Conservation (phyloP, 140 eudicot species). For the Ambrosia hybrid region DNA sequence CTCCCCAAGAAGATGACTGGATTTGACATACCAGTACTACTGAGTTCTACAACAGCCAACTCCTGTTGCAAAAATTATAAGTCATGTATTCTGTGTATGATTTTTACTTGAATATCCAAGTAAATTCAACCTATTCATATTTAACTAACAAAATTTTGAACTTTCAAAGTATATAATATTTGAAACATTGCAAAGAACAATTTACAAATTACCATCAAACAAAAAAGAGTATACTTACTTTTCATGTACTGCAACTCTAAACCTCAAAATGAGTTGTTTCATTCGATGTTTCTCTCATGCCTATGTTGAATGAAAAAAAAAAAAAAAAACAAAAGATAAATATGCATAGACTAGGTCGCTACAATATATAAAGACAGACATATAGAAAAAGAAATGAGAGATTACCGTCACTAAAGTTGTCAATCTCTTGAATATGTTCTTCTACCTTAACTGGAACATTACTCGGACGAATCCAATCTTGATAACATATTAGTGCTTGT, state of each 20-base stretch:
- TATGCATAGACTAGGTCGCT: neutral
- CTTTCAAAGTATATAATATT: too few species aligned
- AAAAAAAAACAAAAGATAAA: neutral
- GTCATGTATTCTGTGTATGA: too few species aligned
- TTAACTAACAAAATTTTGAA: too few species aligned
- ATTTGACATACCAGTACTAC: too few species aligned
- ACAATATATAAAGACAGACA: neutral
- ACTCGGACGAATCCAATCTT: slow-evolving; percentile 9
- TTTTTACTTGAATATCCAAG: too few species aligned
- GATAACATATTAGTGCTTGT: slow-evolving; percentile 21
- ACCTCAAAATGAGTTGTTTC: neutral
- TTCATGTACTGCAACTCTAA: neutral
- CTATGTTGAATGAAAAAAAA: neutral
- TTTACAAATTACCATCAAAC: too few species aligned
- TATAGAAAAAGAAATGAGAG: neutral
- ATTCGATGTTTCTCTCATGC: neutral
- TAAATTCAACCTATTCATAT: too few species aligned
- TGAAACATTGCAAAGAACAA: too few species aligned
- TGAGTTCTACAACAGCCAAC: too few species aligned
- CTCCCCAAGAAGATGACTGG: too few species aligned
- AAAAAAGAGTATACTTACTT: neutral
- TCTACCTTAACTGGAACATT: neutral
- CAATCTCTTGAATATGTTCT: neutral
- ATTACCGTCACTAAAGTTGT: neutral
- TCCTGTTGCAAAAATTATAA: too few species aligned